Conservation (phyloP, 2,329 filamentous ascomycete species). For the Arthroderma sp. region DNA sequence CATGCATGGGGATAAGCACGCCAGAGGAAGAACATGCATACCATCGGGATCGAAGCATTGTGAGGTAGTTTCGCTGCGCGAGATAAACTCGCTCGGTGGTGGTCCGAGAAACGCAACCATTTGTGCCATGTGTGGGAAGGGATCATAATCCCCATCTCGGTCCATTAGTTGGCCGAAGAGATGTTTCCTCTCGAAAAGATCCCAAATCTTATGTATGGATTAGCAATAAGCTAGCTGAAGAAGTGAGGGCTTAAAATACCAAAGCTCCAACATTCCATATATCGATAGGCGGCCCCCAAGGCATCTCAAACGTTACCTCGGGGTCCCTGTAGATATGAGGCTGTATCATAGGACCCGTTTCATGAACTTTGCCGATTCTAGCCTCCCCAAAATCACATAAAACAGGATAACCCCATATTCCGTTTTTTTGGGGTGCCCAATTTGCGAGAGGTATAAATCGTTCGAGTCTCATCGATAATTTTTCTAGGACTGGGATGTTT, state of each 20-base stretch:
- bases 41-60: conserved; percentile 1
- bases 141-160: conserved; percentile 23
- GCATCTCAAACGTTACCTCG: conserved; percentile 16
- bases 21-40: not conserved
- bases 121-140: conserved; percentile 33
- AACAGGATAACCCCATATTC: not conserved
- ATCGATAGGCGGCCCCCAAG: conserved; percentile 18
- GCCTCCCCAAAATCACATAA: conserved; percentile 24
- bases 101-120: conserved; percentile 31
- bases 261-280: conserved; percentile 21
- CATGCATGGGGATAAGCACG: not conserved
- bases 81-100: conserved; percentile 23
- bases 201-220: conserved; percentile 28
- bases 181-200: conserved; percentile 30
- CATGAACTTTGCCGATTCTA: conserved; percentile 18
- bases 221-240: not conserved
- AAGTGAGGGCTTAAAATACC: conserved; percentile 5
- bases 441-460: conserved; percentile 17
- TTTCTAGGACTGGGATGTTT: conserved; percentile 26
- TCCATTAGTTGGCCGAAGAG: conserved; percentile 29
- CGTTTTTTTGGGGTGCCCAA: not conserved
- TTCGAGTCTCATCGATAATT: conserved; percentile 18
- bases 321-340: conserved; percentile 18
- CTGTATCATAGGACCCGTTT: conserved; percentile 32
- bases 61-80: not conserved